Evolutionary conservation across 2,329 filamentous ascomycete genomes (phyloP), one percentile per base, ranked within the genome.

Genomic region (Chaetothyriales sp.): DNA sequence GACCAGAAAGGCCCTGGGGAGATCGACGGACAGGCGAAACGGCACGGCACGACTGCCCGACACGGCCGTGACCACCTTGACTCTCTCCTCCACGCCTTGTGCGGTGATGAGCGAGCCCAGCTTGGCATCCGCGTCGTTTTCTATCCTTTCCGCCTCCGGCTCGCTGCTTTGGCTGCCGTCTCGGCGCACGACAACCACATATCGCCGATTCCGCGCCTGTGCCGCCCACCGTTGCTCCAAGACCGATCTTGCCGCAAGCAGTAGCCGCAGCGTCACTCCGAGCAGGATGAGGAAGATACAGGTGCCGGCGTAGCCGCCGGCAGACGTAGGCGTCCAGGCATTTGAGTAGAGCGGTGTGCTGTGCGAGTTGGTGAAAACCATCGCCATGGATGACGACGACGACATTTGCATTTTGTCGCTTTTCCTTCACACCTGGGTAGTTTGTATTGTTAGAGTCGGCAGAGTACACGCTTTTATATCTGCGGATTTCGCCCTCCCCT

Each of bases 201-300:
- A 94, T 63, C 86, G 80, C 52, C 88, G 81, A 51, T 82, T 77
- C 62, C 86, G 73, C 61, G 89, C 86, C 28, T 70, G 70, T 65
- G 86, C 81, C 46, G 84, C 69, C 83, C 87, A 94, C 70, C 58
- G 72, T 64, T 77, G 67, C 72, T 80, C 70, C 70, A 79, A 68
- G 15, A 72, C 62, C 20, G 71, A 65, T 65, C 87, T 88, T 61
- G 78, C 73, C 2, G 89, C 89, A 48, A 90, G 71, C 15, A 95
- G 73, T 18, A 74, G 70, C 49, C 89, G 85, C 63, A 83, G 81
- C 52, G 84, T 63, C 55, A 82, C 73, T 54, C 82, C 82, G 49
- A 97, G 81, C 45, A 85, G 61, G 65, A 95, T 82, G 54, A 95
- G 77, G 70, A 95, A 95, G 66, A 95, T 86, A 73, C 90, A 94